A percentile compares a stretch with the other conserved stretches of the same genome.
phyloP scores from a whole-genome alignment of 2,329 filamentous ascomycete genomes.

The Fusarium sp. region DNA sequence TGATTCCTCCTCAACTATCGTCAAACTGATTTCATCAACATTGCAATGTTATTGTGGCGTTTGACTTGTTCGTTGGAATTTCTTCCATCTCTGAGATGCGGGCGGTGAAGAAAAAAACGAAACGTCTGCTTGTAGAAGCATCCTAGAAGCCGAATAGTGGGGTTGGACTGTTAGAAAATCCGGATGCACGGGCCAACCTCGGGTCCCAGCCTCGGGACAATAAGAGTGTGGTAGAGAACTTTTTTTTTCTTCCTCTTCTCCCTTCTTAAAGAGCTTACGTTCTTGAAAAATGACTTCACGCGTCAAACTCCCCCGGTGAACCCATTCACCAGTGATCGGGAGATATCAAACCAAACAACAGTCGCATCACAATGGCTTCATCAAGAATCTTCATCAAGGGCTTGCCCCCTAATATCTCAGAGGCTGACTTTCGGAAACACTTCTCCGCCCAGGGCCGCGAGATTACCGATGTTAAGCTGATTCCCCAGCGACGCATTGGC shows the following conservation, averaged over 20 bases:
- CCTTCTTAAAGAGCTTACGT: conserved; percentile 42
- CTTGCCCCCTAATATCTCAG: conserved; percentile 85
- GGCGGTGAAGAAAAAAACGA: conserved; percentile 33
- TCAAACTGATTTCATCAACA: neutral
- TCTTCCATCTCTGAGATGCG: conserved; percentile 35
- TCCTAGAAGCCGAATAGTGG: conserved; percentile 37
- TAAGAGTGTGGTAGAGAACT: conserved; percentile 46
- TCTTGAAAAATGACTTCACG: conserved; percentile 46
- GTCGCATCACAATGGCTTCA: conserved; percentile 59
- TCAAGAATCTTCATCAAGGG: conserved; percentile 85
- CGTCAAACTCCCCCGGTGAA: conserved; percentile 45
- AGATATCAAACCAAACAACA: conserved; percentile 27
- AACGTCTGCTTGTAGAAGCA: conserved; percentile 36
- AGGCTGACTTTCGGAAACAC: conserved; percentile 88
- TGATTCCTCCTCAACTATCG: neutral
- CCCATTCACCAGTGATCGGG: conserved; percentile 43
- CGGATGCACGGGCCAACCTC: conserved; percentile 43
- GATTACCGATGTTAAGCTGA: conserved; percentile 92
- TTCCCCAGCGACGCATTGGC: conserved; percentile 89
- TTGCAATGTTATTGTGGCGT: conserved; percentile 33
- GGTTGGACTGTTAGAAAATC: conserved; percentile 32
- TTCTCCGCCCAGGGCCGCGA: conserved; percentile 79
- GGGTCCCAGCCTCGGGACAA: conserved; percentile 41
- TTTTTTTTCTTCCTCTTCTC: conserved; percentile 50
- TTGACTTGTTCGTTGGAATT: conserved; percentile 42